Evolutionary conservation across 805 yeast species (phyloP), one percentile per base, ranked within the genome.

Genomic region (Huiozyma naganishii): DNA sequence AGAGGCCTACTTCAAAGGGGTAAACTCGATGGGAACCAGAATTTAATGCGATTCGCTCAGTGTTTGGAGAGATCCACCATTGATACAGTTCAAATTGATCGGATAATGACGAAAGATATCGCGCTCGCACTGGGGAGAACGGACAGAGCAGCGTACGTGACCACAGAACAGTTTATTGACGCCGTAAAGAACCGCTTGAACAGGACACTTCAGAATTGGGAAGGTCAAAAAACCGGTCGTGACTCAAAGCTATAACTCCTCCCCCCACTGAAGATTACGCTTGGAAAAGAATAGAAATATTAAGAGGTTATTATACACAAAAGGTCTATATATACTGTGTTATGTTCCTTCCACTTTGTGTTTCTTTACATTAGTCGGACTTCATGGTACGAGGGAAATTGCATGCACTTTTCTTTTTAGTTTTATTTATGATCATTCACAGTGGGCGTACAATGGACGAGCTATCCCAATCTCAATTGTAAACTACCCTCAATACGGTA

Each of bases 1-100:
- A 80, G 95, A 58, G 97, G 97, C 58, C 66, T 89, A 39, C 77
- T 78, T 52, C 95, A 88, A 70, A 82, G 97, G 68, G 97, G 97
- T 54, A 79, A 74, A 58, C 71, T 89, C 48, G 97, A 89, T 65
- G 66, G 66, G 42, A 87, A 95, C 37, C 90, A 94, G 12, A 90
- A 79, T 29, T 95, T 90, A 38, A 75, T 77, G 45, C 65, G 76
- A 54, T 89, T 90, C 64, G 97, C 84, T 49, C 72, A 83, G 54
- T 63, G 69, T 41, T 71, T 89, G 52, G 96, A 90, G 71, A 67
- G 72, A 60, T 92, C 95, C 44, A 84, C 89, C 40, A 67, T 86
- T 48, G 92, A 85, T 53, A 84, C 95, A 28, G 97, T 90, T 34
- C 77, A 76, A 48, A 67, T 70, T 33, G 96, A 86, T 59, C 83